Percentiles rank a stretch among this genome's conserved stretches.
Evolutionary conservation across 345 rosid species (phyloP).

Genomic region (Citrus trifoliata): DNA sequence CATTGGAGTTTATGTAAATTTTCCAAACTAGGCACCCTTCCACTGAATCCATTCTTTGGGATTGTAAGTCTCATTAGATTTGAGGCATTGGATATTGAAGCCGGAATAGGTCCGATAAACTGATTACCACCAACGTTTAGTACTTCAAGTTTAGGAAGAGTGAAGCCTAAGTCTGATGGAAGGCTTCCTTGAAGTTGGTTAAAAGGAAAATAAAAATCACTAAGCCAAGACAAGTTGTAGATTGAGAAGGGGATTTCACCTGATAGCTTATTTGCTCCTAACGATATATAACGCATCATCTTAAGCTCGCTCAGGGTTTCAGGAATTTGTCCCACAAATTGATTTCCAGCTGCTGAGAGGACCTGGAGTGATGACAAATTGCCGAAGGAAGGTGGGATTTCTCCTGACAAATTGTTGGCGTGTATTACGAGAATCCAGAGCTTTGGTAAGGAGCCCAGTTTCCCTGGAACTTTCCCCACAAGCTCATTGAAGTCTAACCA

Average conservation of each 20-base stretch:
- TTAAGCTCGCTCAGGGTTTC: neutral
- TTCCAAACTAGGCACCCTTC: conserved; percentile 1
- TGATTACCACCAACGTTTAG: neutral
- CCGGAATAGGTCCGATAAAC: conserved; percentile 14
- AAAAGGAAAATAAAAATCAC: accelerated
- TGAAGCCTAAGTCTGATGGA: conserved; percentile 3
- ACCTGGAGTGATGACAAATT: conserved; percentile 18
- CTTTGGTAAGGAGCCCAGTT: conserved; percentile 7
- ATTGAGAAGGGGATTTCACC: conserved; percentile 1
- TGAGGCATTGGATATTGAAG: conserved; percentile 11
- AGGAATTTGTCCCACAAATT: neutral
- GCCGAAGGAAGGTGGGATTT: conserved; percentile 4
- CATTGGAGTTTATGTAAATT: neutral
- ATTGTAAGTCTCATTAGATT: accelerated
- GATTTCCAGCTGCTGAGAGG: neutral
- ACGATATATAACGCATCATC: neutral
- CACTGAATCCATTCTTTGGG: accelerated
- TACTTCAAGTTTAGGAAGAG: neutral
- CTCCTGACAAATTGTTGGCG: conserved; percentile 1
- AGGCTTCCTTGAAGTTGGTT: neutral
- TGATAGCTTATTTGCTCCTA: neutral
- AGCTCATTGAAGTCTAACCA: neutral
- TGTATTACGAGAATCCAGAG: neutral
- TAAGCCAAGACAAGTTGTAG: neutral
- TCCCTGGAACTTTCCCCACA: conserved; percentile 5